Evolutionary conservation across 768 basidiomycete species (phyloP).

Genomic region (Phylloporus arenicola): DNA sequence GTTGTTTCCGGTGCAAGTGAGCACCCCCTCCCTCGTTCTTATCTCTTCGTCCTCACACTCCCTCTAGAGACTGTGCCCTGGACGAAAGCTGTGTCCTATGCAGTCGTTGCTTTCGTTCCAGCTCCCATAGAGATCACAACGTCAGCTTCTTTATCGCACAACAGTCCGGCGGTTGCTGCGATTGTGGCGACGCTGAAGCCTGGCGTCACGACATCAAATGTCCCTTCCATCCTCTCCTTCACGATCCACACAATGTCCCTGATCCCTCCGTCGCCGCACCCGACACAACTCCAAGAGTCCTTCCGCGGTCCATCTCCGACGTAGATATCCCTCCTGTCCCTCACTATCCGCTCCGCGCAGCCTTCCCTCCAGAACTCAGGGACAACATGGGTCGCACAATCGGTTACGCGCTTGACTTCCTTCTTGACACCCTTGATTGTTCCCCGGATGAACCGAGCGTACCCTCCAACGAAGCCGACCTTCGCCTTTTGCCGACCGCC

Average conservation of each 20-base stretch:
- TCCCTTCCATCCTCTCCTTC: slow-evolving; percentile 64
- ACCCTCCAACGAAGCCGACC: slow-evolving; percentile 60
- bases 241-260: slow-evolving; percentile 8
- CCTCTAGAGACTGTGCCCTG: slow-evolving; percentile 76
- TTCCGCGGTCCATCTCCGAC: slow-evolving; percentile 36
- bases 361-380: slow-evolving; percentile 58
- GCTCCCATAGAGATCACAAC: slow-evolving; percentile 84
- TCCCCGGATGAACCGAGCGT: slow-evolving; percentile 75
- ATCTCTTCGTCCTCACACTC: not conserved
- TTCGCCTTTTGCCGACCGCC: slow-evolving; percentile 67
- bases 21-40: slow-evolving; percentile 26
- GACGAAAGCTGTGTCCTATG: slow-evolving; percentile 91
- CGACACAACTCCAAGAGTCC: slow-evolving; percentile 39
- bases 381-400: slow-evolving; percentile 73
- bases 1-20: slow-evolving; percentile 92
- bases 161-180: slow-evolving; percentile 90
- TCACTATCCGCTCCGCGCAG: slow-evolving; percentile 52
- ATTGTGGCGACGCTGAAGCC: slow-evolving; percentile 89
- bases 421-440: slow-evolving; percentile 76
- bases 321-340: slow-evolving; percentile 55
- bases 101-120: slow-evolving; percentile 81
- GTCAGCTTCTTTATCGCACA: slow-evolving; percentile 91
- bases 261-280: slow-evolving; percentile 14
- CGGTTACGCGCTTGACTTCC: slow-evolving; percentile 73
- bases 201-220: slow-evolving; percentile 70